Percentiles rank a stretch among this genome's conserved stretches.
Evolutionary conservation across 1,139 yeast species (phyloP).

Genomic region (Sugiyamaella xylanicola): DNA sequence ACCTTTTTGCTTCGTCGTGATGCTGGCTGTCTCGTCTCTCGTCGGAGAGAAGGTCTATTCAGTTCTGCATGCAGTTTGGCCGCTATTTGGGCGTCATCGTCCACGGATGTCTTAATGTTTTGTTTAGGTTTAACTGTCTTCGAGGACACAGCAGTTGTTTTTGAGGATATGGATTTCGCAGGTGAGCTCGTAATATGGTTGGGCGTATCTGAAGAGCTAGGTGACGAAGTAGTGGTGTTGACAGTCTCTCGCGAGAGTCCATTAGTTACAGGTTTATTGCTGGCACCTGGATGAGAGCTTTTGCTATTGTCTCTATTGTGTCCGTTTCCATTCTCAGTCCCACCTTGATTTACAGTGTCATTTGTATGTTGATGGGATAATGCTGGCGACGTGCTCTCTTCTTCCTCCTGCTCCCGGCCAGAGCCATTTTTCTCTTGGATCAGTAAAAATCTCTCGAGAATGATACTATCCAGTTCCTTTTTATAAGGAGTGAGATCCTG

Average conservation of each 20-base stretch:
- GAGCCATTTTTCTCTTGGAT: conserved; percentile 49
- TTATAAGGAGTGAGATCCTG: conserved; percentile 55
- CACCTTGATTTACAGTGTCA: too few species aligned
- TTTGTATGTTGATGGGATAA: too few species aligned
- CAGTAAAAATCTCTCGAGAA: conserved; percentile 60
- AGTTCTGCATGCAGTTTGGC: conserved; percentile 48
- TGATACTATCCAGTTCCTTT: conserved; percentile 61
- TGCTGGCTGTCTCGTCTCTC: conserved; percentile 4
- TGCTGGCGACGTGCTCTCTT: too few species aligned
- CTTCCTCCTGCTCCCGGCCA: conserved; percentile 3
- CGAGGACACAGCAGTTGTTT: not conserved
- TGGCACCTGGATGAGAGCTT: too few species aligned
- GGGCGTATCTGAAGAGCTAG: not conserved
- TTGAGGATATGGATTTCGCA: not conserved
- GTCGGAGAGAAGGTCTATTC: conserved; percentile 30
- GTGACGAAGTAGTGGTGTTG: conserved; percentile 16
- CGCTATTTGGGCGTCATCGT: conserved; percentile 52
- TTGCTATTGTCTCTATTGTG: too few species aligned
- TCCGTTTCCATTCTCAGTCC: too few species aligned
- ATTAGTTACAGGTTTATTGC: too few species aligned
- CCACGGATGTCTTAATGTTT: conserved; percentile 17
- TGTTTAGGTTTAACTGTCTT: conserved; percentile 21
- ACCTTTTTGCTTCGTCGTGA: conserved; percentile 15
- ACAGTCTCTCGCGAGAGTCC: too few species aligned
- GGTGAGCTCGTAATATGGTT: too few species aligned